Evolutionary conservation across 1,284 basidiomycete species (phyloP), one percentile per base, ranked within the genome.

Genomic region (Ganoderma lingzhi): DNA sequence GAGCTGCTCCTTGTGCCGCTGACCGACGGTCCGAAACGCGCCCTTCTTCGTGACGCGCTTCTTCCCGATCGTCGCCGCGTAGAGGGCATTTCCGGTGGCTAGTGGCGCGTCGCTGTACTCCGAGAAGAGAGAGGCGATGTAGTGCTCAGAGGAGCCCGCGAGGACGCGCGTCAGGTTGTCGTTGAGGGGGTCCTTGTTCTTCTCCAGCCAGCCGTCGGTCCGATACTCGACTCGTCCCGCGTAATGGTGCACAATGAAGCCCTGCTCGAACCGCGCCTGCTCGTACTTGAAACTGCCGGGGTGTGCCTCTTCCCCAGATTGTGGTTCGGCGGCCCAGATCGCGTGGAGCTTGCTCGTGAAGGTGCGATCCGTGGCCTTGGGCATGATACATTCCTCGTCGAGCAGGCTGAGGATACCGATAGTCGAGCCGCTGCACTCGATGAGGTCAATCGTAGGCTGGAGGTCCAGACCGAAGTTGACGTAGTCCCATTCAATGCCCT

Each of bases 361-460:
- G 0, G 97, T 99, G 63, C 90, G 82, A 80, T 99, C 98, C 8
- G 94, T 96, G 3, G 97, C 98, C 81, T 95, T 96, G 58, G 98
- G 98, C 97, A 99, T 99, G 82, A 99, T 99, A 79, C 97, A 99
- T 77, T 99, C 98, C 79, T 99, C 98, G 79, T 99, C 98, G 61
- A 99, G 85, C 75, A 94, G 93, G 71, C 96, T 96, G 51, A 99
- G 87, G 67, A 99, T 94, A 70, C 98, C 98, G 74, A 99, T 96
- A 10, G 87, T 84, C 68, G 78, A 83, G 28, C 87, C 80, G 68
- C 88, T 90, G 17, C 92, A 87, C 82, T 99, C 98, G 76, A 99
- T 99, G 66, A 99, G 90, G 78, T 99, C 97, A 80, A 99, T 99
- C 0, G 98, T 99, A 0, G 98, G 97, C 80, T 99, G 98, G 9